Evolutionary conservation across 345 rosid genomes (phyloP), one percentile per base, ranked within the genome.

Genomic region (Atalantia buxifolia): DNA sequence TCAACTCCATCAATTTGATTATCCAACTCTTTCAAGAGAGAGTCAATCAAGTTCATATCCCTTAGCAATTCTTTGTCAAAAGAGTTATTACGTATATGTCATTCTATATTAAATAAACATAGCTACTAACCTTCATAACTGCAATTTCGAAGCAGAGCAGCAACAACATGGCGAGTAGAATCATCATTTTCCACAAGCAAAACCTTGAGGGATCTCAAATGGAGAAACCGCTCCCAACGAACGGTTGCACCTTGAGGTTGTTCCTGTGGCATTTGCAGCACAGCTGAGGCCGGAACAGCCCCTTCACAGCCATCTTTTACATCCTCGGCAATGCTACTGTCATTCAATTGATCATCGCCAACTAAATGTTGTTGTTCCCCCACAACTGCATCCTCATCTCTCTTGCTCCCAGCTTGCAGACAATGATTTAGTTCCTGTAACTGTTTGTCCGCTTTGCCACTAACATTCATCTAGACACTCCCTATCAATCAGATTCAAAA

Each of bases 161-260:
- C 81, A 66, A 94, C 92, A 56, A 92, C 87, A 71, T 90, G 92
- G 30, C 98, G 94, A 59, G 98, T 94, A 27, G 92, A 94, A 77
- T 89, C 90, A 80, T 94, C 98, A 77, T 88, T 80, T 75, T 94
- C 98, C 79, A 92, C 93, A 19, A 94, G 92, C 22, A 94, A 80
- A 83, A 92, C 95, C 82, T 87, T 91, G 56, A 92, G 82, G 30
- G 94, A 86, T 77, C 90, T 82, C 27, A 85, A 59, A 78, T 89
- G 92, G 42, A 94, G 95, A 86, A 92, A 94, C 83, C 85, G 85
- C 86, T 94, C 93, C 98, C 98, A 94, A 45, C 86, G 85, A 74
- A 88, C 88, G 69, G 74, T 80, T 7, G 85, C 76, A 7, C 79
- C 79, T 45, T 84, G 86, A 82, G 90, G 84, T 70, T 81, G 93